Conservation (phyloP, 352 stramenopile species). For the Phytophthora colocasiae region DNA sequence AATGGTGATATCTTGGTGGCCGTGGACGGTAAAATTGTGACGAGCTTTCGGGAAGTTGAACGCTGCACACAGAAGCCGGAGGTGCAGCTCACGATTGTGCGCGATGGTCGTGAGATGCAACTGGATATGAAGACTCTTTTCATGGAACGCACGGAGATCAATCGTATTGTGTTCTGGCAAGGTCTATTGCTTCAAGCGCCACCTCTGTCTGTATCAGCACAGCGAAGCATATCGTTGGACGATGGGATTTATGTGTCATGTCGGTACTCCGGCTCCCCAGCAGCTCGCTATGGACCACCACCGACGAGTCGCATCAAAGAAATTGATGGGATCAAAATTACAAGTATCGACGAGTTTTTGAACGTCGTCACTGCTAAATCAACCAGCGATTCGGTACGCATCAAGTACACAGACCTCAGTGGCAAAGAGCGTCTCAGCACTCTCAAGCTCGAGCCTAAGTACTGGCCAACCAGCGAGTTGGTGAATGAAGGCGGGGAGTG, state of each 20-base stretch:
- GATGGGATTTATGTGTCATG: slow-evolving; percentile 90
- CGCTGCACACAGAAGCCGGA: slow-evolving; percentile 79
- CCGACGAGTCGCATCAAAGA: slow-evolving; percentile 92
- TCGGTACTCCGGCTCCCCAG: slow-evolving; percentile 88
- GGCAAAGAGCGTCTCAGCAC: slow-evolving; percentile 89
- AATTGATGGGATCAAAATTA: slow-evolving; percentile 89
- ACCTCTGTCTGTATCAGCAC: slow-evolving; percentile 86
- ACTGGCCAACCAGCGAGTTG: slow-evolving; percentile 91
- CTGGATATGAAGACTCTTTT: slow-evolving; percentile 81
- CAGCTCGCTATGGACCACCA: slow-evolving; percentile 88
- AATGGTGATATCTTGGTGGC: slow-evolving; percentile 90
- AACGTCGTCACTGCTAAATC: slow-evolving; percentile 63
- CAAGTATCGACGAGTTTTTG: slow-evolving; percentile 91
- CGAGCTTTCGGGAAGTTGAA: slow-evolving; percentile 89
- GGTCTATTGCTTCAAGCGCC: slow-evolving; percentile 90
- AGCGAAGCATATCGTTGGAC: slow-evolving; percentile 82
- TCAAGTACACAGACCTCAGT: slow-evolving; percentile 92
- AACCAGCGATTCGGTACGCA: slow-evolving; percentile 81
- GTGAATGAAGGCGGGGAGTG: slow-evolving; percentile 81
- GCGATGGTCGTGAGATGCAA: slow-evolving; percentile 74
- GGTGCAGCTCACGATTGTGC: slow-evolving; percentile 87
- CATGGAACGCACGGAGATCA: slow-evolving; percentile 88
- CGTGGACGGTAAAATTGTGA: slow-evolving; percentile 84
- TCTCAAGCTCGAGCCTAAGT: slow-evolving; percentile 90
- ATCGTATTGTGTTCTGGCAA: slow-evolving; percentile 93